Evolutionary conservation across 139 green algal species (phyloP).

Genomic region (Chlamydomonas asymmetrica): DNA sequence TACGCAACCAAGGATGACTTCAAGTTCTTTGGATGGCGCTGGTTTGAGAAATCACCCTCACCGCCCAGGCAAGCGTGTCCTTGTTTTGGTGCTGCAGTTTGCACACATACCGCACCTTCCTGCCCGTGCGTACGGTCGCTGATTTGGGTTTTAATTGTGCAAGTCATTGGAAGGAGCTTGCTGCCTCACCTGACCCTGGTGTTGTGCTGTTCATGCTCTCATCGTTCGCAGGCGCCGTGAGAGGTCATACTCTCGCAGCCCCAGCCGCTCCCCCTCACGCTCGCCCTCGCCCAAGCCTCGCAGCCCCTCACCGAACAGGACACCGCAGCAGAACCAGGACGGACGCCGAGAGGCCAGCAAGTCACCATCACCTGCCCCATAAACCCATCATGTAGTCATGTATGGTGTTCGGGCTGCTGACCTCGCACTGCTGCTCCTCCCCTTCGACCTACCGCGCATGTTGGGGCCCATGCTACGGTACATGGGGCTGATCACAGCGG

Average conservation of each 20-base stretch:
- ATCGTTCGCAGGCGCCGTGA: background rate
- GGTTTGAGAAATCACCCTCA: constrained; percentile 43
- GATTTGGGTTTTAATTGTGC: background rate
- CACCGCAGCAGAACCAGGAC: constrained; percentile 31
- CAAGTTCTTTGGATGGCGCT: constrained; percentile 64
- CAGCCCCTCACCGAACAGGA: background rate
- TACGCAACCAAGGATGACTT: constrained; percentile 51
- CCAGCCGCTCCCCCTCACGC: constrained; percentile 14
- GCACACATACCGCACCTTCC: background rate
- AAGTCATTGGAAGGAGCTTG: background rate
- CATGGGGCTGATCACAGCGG: too few species aligned
- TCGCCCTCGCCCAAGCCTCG: constrained; percentile 8
- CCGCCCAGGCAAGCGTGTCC: background rate
- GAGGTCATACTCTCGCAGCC: background rate
- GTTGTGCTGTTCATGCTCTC: background rate
- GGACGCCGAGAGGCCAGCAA: background rate
- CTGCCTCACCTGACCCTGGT: background rate
- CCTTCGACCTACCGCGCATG: too few species aligned
- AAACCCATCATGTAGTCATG: background rate
- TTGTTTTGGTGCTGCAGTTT: background rate
- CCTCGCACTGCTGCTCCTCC: too few species aligned
- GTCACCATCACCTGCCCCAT: background rate
- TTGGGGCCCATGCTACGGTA: too few species aligned
- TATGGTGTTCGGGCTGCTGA: too few species aligned
- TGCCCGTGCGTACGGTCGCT: background rate